Evolutionary conservation across 306 rosid genomes (phyloP), one percentile per base, ranked within the genome.

Genomic region (Pyrus betulifolia): DNA sequence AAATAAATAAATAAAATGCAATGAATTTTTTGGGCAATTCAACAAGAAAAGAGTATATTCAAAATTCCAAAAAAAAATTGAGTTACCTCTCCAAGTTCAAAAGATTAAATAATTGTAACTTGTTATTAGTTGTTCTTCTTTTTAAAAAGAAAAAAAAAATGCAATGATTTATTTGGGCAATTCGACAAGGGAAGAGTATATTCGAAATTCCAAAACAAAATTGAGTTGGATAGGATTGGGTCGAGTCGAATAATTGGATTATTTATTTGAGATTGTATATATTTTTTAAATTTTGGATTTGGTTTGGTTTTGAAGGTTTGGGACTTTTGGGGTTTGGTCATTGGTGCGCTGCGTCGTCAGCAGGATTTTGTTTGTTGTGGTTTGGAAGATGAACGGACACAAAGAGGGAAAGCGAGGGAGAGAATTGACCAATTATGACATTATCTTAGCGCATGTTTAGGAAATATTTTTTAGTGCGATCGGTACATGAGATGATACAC

Each of bases 41-140:
- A n/a, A 54, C 75, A 71, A 31, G 64, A 11, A 31, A 71, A 5
- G 75, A 18, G 64, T 71, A 71, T 52, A 71, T 71, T 71, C 64
- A 12, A 54, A 30, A 69, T 69, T 67, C 55, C 19, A 40, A 40
- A 8, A 40, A 0, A 40, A 38, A 38, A 21, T 35, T 33, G 52
- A 51, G 49, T 71, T 10, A 2, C 9, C 42, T 38, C 42, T 38
- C 42, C 42, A 38, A 38, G 44, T 38, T 2, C 10, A 31, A 31
- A 31, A 31, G 35, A 31, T 31, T 31, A 31, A 31, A 31, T 31
- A 31, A 31, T 31, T 38, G 10, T 38, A 38, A 38, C 44, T 38
- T 38, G 44, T 38, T 38, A 38, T 38, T 38, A 38, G 44, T 7
- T 38, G 10, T 38, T 38, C 2, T 38, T 7, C 10, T 38, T 38